phyloP scores from a whole-genome alignment of 495 filamentous ascomycete species.

The Talaromyces trachyspermus region DNA sequence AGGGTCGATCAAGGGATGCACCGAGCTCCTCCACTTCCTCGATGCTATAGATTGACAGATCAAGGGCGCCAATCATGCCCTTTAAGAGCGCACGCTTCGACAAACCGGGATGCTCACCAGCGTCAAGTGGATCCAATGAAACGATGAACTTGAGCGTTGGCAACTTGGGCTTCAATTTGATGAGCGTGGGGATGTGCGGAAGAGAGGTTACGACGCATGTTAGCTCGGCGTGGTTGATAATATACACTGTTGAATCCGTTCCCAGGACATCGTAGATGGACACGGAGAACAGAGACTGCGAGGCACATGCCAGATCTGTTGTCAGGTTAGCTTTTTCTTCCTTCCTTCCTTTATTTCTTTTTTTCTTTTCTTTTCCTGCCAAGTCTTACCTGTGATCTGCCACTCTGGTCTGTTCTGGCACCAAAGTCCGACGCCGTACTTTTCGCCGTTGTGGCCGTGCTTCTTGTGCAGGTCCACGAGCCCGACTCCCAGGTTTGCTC shows the following conservation, averaged over 20 bases:
- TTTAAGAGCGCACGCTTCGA: conserved; percentile 75
- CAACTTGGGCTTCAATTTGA: conserved; percentile 72
- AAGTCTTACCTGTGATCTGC: conserved; percentile 86
- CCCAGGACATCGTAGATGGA: conserved; percentile 97
- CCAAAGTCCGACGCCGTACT: conserved; percentile 89
- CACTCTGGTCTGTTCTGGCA: conserved; percentile 94
- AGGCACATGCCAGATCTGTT: conserved; percentile 79
- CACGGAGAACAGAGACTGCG: conserved; percentile 81
- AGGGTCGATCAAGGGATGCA: conserved; percentile 54
- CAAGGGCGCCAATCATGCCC: conserved; percentile 60
- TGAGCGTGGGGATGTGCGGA: conserved; percentile 75
- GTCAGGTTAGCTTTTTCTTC: too few relatives aligned
- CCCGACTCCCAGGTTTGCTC: conserved; percentile 80
- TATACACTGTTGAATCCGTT: conserved; percentile 83
- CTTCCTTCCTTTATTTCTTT: too few relatives aligned
- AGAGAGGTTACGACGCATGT: conserved; percentile 71
- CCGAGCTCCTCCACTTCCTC: conserved; percentile 73
- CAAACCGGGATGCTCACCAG: conserved; percentile 66
- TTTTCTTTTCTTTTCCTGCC: too few relatives aligned
- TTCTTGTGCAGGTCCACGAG: conserved; percentile 74
- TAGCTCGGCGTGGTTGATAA: conserved; percentile 82
- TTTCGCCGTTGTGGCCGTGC: conserved; percentile 49
- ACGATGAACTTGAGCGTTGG: conserved; percentile 85
- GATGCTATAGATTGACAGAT: conserved; percentile 70
- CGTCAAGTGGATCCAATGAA: conserved; percentile 77